Evolutionary conservation across 192 early-diverging fungal species (phyloP).

Genomic region (Umbelopsis ramanniana): DNA sequence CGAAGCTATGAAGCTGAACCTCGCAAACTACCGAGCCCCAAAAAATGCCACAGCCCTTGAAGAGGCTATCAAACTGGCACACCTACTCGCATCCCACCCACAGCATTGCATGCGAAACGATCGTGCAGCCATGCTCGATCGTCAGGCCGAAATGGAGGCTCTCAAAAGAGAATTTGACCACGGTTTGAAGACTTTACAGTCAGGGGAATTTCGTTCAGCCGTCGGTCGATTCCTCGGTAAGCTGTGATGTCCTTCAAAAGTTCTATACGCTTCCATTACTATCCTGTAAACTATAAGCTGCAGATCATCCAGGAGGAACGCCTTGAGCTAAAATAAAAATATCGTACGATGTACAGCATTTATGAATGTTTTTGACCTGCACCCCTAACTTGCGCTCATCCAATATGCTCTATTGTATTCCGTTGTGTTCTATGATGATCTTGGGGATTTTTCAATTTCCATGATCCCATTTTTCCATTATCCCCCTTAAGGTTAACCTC

Average conservation of each 20-base stretch:
- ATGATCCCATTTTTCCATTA: too few species aligned
- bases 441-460: too few species aligned
- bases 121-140: conserved; percentile 37
- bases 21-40: conserved; percentile 41
- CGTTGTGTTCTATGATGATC: too few species aligned
- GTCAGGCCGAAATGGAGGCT: conserved; percentile 41
- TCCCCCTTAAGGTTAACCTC: too few species aligned
- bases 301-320: too few species aligned
- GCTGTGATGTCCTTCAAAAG: not conserved
- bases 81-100: conserved; percentile 41
- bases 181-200: conserved; percentile 41
- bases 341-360: too few species aligned
- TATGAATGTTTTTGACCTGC: too few species aligned
- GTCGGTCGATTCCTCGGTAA: conserved; percentile 25
- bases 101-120: conserved; percentile 52
- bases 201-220: conserved; percentile 39
- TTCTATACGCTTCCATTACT: not conserved
- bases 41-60: conserved; percentile 35
- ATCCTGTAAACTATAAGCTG: not conserved
- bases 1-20: conserved; percentile 41
- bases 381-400: too few species aligned
- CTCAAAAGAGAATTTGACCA: conserved; percentile 46
- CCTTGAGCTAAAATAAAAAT: too few species aligned
- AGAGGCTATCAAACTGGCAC: conserved; percentile 40
- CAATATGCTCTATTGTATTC: too few species aligned